Evolutionary conservation across 2,329 filamentous ascomycete genomes (phyloP).

Genomic region (Aspergillus eucalypticola): DNA sequence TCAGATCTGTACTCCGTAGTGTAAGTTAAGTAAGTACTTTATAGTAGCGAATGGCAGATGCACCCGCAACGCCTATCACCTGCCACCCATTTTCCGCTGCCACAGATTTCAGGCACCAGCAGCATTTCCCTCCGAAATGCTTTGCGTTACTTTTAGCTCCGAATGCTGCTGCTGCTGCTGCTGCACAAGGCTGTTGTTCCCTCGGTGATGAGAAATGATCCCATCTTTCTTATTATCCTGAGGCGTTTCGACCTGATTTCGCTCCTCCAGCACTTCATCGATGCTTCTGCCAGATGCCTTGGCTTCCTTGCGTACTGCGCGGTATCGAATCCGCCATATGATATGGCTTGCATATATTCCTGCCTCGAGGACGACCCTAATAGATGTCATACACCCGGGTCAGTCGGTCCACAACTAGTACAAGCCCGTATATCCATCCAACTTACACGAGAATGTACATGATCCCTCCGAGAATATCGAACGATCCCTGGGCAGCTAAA

Average conservation of each 20-base stretch:
- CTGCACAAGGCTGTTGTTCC: not conserved
- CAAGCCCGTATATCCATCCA: not conserved
- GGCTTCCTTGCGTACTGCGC: slow-evolving; percentile 54
- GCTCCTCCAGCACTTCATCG: slow-evolving; percentile 52
- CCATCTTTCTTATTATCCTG: not conserved
- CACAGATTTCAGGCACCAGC: no score
- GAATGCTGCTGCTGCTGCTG: no score
- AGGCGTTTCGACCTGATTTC: not conserved
- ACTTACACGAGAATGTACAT: slow-evolving; percentile 62
- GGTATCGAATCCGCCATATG: slow-evolving; percentile 60
- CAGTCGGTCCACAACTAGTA: not conserved
- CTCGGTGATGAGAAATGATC: not conserved
- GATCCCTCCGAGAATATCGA: slow-evolving; percentile 62
- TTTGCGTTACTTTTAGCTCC: no score
- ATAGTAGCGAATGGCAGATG: no score
- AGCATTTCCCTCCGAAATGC: no score
- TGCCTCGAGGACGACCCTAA: slow-evolving; percentile 57
- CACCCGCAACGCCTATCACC: no score
- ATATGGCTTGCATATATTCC: slow-evolving; percentile 63
- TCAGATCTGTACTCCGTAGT: no score
- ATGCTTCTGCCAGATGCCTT: slow-evolving; percentile 55
- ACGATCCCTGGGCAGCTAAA: slow-evolving; percentile 59
- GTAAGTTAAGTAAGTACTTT: no score
- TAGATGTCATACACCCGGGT: not conserved
- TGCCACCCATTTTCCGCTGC: no score